A percentile compares a stretch with the other conserved stretches of the same genome.
Evolutionary conservation across 371 early-diverging fungal species (phyloP).

Genomic region (Mortierella sp.): DNA sequence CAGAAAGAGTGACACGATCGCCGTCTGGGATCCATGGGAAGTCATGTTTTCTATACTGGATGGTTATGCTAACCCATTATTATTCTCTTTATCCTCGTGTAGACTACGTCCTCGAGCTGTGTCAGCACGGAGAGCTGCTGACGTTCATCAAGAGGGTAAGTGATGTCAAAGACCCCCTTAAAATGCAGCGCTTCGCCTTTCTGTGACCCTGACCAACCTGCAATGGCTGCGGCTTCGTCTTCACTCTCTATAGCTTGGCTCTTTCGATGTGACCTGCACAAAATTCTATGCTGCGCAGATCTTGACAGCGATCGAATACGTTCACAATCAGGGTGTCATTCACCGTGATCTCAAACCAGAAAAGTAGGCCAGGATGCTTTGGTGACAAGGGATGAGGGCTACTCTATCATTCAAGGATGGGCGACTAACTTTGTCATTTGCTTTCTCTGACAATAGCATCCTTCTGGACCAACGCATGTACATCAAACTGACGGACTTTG

Average conservation of each 20-base stretch:
- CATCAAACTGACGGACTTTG: conserved; percentile 97
- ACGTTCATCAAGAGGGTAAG: conserved; percentile 74
- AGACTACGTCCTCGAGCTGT: conserved; percentile 92
- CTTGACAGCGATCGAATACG: conserved; percentile 83
- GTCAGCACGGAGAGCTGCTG: conserved; percentile 91
- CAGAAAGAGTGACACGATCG: no score
- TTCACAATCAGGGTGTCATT: conserved; percentile 85
- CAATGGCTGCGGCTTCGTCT: neutral
- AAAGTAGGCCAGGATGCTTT: conserved; percentile 62
- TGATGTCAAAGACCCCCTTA: no score
- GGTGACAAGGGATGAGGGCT: neutral
- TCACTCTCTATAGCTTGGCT: conserved; percentile 61
- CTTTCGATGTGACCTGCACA: conserved; percentile 74
- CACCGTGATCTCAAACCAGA: conserved; percentile 94
- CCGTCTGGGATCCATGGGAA: no score
- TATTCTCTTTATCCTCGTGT: conserved; percentile 6
- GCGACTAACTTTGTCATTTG: neutral
- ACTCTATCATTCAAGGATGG: no score
- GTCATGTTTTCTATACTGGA: no score
- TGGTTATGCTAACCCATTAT: no score
- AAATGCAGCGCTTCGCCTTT: neutral
- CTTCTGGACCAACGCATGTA: conserved; percentile 85
- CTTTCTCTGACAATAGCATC: conserved; percentile 61
- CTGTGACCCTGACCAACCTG: no score
- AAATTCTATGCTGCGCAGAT: conserved; percentile 92